A percentile compares a stretch with the other conserved stretches of the same genome.
Evolutionary conservation across 169 alveolate genomes (phyloP).

Genomic region (Plasmodium vinckei): DNA sequence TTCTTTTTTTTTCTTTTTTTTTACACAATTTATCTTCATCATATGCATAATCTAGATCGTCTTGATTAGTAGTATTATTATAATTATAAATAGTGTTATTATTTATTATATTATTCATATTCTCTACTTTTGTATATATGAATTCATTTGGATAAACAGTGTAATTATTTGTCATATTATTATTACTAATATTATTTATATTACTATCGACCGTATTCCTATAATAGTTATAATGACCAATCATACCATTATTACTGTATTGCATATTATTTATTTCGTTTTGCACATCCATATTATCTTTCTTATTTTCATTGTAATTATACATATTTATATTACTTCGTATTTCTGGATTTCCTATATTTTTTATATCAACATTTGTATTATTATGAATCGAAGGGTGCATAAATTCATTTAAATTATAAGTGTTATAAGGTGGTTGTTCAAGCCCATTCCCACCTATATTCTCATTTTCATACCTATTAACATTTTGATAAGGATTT

Average conservation of each 20-base stretch:
- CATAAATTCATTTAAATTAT: constrained; percentile 13
- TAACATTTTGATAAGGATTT: not conserved
- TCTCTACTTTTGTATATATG: constrained; percentile 3
- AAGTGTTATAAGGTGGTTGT: constrained; percentile 3
- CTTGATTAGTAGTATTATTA: no score
- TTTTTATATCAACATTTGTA: constrained; percentile 4
- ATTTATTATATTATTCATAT: no score
- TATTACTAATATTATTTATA: no score
- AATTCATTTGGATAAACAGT: not conserved
- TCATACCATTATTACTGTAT: not conserved
- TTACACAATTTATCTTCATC: not conserved
- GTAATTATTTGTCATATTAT: no score
- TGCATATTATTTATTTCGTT: not conserved
- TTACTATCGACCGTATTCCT: constrained; percentile 2
- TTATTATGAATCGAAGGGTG: not conserved
- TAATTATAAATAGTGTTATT: no score
- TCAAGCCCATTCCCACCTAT: not conserved
- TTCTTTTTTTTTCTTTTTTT: constrained; percentile 22
- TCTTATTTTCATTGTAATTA: constrained; percentile 29
- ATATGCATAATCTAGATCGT: no score
- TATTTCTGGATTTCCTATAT: not conserved
- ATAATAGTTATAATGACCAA: constrained; percentile 12
- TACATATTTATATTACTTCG: constrained; percentile 25
- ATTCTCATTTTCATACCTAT: not conserved
- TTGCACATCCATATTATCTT: not conserved